Evolutionary conservation across 306 rosid genomes (phyloP).

Genomic region (Sechiopsis laciniata): DNA sequence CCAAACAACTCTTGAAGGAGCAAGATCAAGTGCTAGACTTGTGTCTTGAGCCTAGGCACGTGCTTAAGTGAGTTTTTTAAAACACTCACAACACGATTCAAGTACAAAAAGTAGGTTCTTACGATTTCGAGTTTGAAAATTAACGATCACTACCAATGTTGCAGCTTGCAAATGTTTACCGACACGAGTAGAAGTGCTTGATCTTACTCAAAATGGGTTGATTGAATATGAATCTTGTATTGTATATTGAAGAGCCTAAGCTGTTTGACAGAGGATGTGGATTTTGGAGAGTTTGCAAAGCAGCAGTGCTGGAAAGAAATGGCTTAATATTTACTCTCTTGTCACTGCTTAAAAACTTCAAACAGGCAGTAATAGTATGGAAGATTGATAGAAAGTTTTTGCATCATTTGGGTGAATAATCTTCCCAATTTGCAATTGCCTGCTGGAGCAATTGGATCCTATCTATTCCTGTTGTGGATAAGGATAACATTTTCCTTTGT

Average conservation of each 20-base stretch:
- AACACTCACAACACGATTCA: background rate
- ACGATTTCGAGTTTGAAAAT: background rate
- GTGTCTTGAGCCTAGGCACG: too few species aligned
- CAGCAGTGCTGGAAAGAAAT: background rate
- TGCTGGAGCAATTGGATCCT: background rate
- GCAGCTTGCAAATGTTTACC: background rate
- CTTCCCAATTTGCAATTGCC: too few species aligned
- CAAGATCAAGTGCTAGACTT: too few species aligned
- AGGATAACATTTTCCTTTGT: background rate
- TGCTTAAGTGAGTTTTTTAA: too few species aligned
- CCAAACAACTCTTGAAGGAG: too few species aligned
- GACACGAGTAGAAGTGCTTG: background rate
- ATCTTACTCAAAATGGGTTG: background rate
- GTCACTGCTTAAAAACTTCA: background rate
- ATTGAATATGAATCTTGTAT: conserved; percentile 1
- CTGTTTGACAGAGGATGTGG: background rate
- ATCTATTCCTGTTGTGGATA: background rate
- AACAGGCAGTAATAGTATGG: conserved; percentile 5
- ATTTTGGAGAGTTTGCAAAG: conserved; percentile 4
- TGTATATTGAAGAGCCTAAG: background rate
- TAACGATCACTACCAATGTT: background rate
- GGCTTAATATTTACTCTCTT: background rate
- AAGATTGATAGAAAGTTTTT: conserved; percentile 3
- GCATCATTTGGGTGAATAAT: background rate
- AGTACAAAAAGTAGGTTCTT: background rate